Evolutionary conservation across 495 filamentous ascomycete genomes (phyloP).

Genomic region (Paragyromitra xinjiangensis): DNA sequence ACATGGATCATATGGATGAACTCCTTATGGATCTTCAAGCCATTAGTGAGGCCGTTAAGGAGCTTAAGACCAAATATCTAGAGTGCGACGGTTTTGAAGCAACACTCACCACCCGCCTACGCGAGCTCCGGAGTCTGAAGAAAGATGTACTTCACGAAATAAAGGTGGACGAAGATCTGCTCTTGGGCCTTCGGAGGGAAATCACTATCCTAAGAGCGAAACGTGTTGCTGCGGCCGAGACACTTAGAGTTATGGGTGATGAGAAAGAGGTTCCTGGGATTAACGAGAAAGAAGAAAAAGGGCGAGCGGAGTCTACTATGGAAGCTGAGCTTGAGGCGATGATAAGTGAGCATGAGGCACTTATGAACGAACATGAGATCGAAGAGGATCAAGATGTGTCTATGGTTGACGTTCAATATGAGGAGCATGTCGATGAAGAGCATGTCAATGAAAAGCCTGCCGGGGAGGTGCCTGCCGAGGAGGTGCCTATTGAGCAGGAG

Average conservation of each 20-base stretch:
- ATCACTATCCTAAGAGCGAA: conserved; percentile 11
- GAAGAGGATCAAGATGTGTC: not conserved
- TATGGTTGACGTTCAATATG: not conserved
- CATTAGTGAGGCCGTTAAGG: conserved; percentile 12
- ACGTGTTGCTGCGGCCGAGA: not conserved
- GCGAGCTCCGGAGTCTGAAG: conserved; percentile 7
- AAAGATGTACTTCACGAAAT: conserved; percentile 23
- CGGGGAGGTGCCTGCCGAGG: not conserved
- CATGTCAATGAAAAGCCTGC: too few species aligned
- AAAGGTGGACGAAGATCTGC: conserved; percentile 16
- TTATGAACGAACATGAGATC: not conserved
- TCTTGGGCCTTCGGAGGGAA: conserved; percentile 1
- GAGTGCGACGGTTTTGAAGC: conserved; percentile 13
- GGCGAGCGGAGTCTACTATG: not conserved
- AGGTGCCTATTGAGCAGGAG: not conserved
- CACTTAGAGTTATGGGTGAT: not conserved
- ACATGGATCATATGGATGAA: not conserved
- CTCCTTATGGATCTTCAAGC: conserved; percentile 7
- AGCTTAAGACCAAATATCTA: conserved; percentile 10
- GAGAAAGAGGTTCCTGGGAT: not conserved
- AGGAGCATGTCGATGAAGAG: too few species aligned
- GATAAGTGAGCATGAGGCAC: conserved; percentile 13
- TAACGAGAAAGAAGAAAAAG: not conserved
- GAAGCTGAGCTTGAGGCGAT: conserved; percentile 2
- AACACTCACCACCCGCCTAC: conserved; percentile 11